Evolutionary conservation across 2,329 filamentous ascomycete genomes (phyloP), one percentile per base, ranked within the genome.

Genomic region (Ramularia collo-cygni): DNA sequence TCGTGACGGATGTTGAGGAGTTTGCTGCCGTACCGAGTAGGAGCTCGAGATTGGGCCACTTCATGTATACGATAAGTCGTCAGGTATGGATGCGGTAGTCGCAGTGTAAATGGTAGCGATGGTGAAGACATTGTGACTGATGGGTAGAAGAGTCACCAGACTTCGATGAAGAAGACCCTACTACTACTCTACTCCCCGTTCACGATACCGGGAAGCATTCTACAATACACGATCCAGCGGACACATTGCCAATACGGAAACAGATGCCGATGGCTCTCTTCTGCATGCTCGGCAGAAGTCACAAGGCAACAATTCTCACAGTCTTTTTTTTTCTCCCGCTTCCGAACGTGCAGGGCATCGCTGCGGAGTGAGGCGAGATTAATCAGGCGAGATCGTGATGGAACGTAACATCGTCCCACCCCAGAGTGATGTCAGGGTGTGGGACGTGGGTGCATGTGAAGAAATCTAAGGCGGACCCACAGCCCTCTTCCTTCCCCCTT

Each of bases 21-120:
- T 37, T 46, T 43, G 33, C 31, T 43, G 32, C 44, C 40, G 29
- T 46, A 46, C 24, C 40, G 37, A 3, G 61, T 57, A 1, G 64
- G 48, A 4, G 61, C 36, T 28, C 53, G 52, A 1, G 52, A 43
- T 26, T 54, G 51, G 27, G 26, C 28, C 12, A 46, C 44, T 33
- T 46, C 42, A 9, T 34, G 28, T 29, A 70, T 64, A 18, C 55
- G 58, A 47, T 69, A 71, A 42, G 62, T 52, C 2, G 67, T 70
- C 28, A 71, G 58, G 35, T 64, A 71, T 4, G 68, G 68, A 39
- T 71, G 65, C 13, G 68, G 68, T 18, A 71, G 62, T 12, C 44
- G 44, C 8, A 46, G 18, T 4, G 44, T 46, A 8, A 34, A 33
- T 26, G 44, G 44, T 10, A 40, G 28, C 8, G 24, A 27, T 5